phyloP scores from a whole-genome alignment of 208 protist species.

The Acanthamoeba sp. region DNA sequence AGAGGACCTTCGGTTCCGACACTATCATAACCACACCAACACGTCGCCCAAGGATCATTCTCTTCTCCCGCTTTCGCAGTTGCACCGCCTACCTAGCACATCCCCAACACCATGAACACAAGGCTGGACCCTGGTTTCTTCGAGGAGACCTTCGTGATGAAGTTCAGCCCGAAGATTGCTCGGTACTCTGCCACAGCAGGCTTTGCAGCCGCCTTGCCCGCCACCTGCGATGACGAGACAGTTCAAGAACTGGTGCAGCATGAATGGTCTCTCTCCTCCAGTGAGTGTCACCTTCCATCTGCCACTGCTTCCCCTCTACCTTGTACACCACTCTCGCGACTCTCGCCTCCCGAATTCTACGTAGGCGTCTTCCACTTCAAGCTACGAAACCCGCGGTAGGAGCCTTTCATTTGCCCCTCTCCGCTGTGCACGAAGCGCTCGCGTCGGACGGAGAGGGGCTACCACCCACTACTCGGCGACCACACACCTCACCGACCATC shows the following conservation, averaged over 20 bases:
- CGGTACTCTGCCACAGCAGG: background rate
- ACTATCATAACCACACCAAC: background rate
- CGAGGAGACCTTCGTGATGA: slow-evolving; percentile 35
- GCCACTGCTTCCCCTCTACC: background rate
- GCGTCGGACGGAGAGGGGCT: too few relatives aligned
- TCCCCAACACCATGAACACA: background rate
- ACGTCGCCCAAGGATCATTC: background rate
- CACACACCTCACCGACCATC: too few relatives aligned
- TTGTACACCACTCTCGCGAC: slow-evolving; percentile 1
- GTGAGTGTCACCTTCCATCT: background rate
- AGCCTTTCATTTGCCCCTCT: too few relatives aligned
- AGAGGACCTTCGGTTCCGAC: too few relatives aligned
- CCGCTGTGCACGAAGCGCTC: too few relatives aligned
- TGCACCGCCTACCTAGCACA: background rate
- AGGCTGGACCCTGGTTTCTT: background rate
- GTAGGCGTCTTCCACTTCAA: slow-evolving; percentile 33
- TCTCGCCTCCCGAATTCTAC: background rate
- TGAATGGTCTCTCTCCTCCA: background rate
- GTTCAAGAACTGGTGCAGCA: background rate
- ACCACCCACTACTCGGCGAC: too few relatives aligned
- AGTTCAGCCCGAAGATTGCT: background rate
- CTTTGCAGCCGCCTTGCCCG: background rate
- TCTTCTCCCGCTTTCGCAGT: background rate
- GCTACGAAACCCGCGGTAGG: background rate
- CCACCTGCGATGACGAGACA: background rate